Conservation (phyloP, 139 green algal genomes). For the Chlamydomonas applanata region DNA sequence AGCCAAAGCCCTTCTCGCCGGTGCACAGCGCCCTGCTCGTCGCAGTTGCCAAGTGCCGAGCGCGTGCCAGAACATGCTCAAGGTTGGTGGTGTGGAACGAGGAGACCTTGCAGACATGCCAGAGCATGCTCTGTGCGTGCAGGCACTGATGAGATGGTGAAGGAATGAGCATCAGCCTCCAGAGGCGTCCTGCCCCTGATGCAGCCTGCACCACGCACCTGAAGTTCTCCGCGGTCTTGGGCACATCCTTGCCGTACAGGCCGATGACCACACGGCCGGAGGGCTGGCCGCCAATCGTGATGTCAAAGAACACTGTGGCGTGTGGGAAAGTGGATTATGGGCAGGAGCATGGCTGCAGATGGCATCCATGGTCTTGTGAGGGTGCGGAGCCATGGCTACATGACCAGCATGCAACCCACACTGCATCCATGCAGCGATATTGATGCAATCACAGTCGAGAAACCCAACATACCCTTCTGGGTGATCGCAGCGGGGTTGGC, state of each 20-base stretch:
- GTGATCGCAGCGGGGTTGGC: conserved; percentile 7
- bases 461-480: conserved; percentile 5
- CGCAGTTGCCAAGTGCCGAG: no score
- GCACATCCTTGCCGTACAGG: conserved; percentile 57
- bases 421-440: neutral
- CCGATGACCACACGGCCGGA: conserved; percentile 72
- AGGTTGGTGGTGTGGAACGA: no score
- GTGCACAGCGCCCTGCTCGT: conserved; percentile 28
- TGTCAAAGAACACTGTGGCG: conserved; percentile 74
- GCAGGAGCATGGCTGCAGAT: neutral
- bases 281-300: conserved; percentile 48
- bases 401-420: no score
- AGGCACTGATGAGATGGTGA: no score
- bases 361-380: no score
- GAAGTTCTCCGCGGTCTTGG: conserved; percentile 41
- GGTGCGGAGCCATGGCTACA: no score
- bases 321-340: conserved; percentile 52
- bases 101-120: no score
- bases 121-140: no score
- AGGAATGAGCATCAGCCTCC: no score
- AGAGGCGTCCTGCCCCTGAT: no score
- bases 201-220: neutral
- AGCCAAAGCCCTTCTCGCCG: conserved; percentile 52
- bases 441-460: neutral
- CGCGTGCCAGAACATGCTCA: no score